A percentile compares a stretch with the other conserved stretches of the same genome.
phyloP scores from a whole-genome alignment of 2,329 filamentous ascomycete genomes.

The Fusarium sp. region DNA sequence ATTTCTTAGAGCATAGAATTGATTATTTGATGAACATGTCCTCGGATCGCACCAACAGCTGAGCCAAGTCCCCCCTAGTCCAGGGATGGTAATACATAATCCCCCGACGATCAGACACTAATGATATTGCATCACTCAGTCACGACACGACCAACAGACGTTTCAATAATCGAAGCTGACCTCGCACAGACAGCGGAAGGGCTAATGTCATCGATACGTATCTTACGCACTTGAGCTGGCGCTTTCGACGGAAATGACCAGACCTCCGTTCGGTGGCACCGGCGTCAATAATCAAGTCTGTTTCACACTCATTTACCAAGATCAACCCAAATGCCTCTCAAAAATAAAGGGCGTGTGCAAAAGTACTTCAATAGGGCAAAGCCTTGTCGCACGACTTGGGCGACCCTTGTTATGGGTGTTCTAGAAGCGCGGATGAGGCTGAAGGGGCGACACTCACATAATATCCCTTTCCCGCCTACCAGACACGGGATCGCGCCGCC shows the following conservation, averaged over 20 bases:
- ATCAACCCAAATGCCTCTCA: neutral
- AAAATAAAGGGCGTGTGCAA: conserved; percentile 12
- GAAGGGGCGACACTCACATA: conserved; percentile 9
- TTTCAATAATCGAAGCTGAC: conserved; percentile 16
- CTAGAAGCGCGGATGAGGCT: conserved; percentile 36
- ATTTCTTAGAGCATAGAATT: conserved; percentile 18
- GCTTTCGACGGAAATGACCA: conserved; percentile 34
- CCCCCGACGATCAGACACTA: conserved; percentile 22
- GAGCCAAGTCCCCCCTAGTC: conserved; percentile 11
- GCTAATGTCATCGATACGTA: neutral
- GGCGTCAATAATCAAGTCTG: conserved; percentile 8
- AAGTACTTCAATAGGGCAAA: neutral
- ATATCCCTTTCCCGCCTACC: conserved; percentile 7
- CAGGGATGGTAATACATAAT: conserved; percentile 17
- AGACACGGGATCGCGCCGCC: conserved; percentile 38
- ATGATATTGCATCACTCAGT: conserved; percentile 17
- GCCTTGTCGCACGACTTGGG: conserved; percentile 8
- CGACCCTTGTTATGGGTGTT: conserved; percentile 8
- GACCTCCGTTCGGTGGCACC: conserved; percentile 19
- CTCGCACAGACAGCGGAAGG: conserved; percentile 25
- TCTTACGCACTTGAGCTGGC: neutral
- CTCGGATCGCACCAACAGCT: conserved; percentile 1
- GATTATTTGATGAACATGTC: conserved; percentile 26
- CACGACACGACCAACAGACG: conserved; percentile 9
- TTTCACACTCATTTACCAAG: conserved; percentile 3